Percentiles rank a stretch among this genome's conserved stretches.
These are phyloP conservation scores for Geosmithia flava DNA, from an alignment of 2,329 filamentous ascomycete genomes.

Conservation along the genomic window DNA sequence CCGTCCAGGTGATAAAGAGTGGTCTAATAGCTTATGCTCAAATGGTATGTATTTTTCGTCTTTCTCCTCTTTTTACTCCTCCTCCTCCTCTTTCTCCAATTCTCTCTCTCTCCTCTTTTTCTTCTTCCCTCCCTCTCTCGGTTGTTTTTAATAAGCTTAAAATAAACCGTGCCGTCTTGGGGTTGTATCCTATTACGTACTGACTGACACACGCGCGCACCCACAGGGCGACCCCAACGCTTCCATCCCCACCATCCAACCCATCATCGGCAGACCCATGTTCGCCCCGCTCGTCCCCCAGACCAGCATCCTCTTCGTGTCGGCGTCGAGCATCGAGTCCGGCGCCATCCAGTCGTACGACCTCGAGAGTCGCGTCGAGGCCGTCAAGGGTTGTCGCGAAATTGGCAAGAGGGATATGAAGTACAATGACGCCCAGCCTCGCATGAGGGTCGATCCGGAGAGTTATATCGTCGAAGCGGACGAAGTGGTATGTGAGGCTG, in stretches of 20 bases:
- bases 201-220: background rate
- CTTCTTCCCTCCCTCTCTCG: background rate
- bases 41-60: constrained; percentile 48
- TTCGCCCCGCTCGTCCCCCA: constrained; percentile 63
- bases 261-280: constrained; percentile 74
- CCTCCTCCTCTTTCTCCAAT: too few species aligned
- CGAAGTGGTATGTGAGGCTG: constrained; percentile 59
- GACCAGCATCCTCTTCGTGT: constrained; percentile 75
- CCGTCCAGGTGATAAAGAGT: constrained; percentile 69
- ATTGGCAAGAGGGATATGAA: constrained; percentile 84
- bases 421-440: constrained; percentile 71
- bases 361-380: constrained; percentile 66
- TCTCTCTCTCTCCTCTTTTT: background rate
- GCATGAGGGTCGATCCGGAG: constrained; percentile 88
- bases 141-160: too few species aligned
- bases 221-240: constrained; percentile 62
- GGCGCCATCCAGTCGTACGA: constrained; percentile 61
- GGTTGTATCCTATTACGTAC: too few species aligned
- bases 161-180: too few species aligned
- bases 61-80: too few species aligned
- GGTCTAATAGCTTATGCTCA: constrained; percentile 73
- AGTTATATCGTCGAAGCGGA: constrained; percentile 81
- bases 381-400: constrained; percentile 62
- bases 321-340: constrained; percentile 52
- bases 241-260: constrained; percentile 80